A percentile compares a stretch with the other conserved stretches of the same genome.
These are phyloP conservation scores for Pachysolen tannophilus DNA, from an alignment of 805 yeast genomes.

Conservation along the genomic window DNA sequence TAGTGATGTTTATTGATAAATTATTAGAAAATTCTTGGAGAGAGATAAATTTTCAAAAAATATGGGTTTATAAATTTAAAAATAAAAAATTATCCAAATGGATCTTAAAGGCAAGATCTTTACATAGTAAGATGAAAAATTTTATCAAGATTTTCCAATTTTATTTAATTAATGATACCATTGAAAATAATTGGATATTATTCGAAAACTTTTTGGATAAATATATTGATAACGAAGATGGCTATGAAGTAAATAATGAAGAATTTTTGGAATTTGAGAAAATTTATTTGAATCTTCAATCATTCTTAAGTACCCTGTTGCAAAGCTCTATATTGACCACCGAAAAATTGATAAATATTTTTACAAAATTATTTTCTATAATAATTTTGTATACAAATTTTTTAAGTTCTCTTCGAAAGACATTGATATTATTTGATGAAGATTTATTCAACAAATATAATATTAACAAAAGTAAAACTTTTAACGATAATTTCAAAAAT, in stretches of 20 bases:
- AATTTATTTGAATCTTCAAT: slow-evolving; percentile 38
- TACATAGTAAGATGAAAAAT: slow-evolving; percentile 51
- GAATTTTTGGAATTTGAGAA: slow-evolving; percentile 28
- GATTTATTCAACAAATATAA: slow-evolving; percentile 33
- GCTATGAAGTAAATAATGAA: too few species aligned
- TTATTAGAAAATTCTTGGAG: slow-evolving; percentile 62
- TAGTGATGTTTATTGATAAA: slow-evolving; percentile 54
- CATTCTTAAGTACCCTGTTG: slow-evolving; percentile 53
- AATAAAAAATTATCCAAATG: slow-evolving; percentile 38
- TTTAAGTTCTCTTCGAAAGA: slow-evolving; percentile 43
- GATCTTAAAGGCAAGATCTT: slow-evolving; percentile 44
- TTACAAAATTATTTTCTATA: slow-evolving; percentile 37
- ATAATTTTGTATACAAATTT: slow-evolving; percentile 41
- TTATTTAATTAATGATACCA: slow-evolving; percentile 51
- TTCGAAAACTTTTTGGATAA: slow-evolving; percentile 18
- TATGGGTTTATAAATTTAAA: slow-evolving; percentile 53
- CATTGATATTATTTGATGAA: slow-evolving; percentile 40
- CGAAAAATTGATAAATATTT: slow-evolving; percentile 37
- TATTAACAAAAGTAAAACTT: slow-evolving; percentile 29
- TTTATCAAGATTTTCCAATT: slow-evolving; percentile 47
- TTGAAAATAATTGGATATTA: slow-evolving; percentile 44
- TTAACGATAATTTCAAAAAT: slow-evolving; percentile 31
- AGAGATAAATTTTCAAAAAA: slow-evolving; percentile 53
- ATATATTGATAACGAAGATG: not conserved
- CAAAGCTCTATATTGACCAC: slow-evolving; percentile 63